Conservation (phyloP, 345 rosid genomes). For the Eucalyptus sideroxylon region DNA sequence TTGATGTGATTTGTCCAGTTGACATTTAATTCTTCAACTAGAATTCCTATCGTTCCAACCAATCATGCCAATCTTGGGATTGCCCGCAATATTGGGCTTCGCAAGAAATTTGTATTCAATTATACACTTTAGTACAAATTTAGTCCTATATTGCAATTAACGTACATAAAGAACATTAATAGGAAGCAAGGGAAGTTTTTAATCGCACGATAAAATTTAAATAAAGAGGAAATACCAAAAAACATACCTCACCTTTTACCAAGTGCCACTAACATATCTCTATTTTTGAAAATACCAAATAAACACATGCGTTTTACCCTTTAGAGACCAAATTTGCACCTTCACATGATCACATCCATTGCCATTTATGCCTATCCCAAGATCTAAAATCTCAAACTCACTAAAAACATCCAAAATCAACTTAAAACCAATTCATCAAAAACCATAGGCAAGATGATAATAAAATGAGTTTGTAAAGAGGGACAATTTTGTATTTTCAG, state of each 20-base stretch:
- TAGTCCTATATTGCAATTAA: not conserved
- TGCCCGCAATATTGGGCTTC: not conserved
- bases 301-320: not conserved
- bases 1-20: not conserved
- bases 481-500: not conserved
- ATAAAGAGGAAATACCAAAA: not conserved
- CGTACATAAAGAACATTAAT: not conserved
- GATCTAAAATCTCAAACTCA: not conserved
- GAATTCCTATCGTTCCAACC: not conserved
- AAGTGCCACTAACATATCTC: not conserved
- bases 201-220: not conserved
- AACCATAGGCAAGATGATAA: not conserved
- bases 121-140: not conserved
- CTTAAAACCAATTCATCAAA: not conserved
- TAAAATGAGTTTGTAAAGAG: not conserved
- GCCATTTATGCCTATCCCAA: not conserved
- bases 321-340: not conserved
- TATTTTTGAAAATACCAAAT: not conserved
- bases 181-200: not conserved
- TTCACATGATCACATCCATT: not conserved
- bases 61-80: not conserved
- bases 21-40: not conserved
- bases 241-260: not conserved
- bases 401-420: not conserved
- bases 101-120: not conserved